Base-by-base conservation (phyloP, 2,329 filamentous ascomycete species). In the Monilinia aucupariae region DNA sequence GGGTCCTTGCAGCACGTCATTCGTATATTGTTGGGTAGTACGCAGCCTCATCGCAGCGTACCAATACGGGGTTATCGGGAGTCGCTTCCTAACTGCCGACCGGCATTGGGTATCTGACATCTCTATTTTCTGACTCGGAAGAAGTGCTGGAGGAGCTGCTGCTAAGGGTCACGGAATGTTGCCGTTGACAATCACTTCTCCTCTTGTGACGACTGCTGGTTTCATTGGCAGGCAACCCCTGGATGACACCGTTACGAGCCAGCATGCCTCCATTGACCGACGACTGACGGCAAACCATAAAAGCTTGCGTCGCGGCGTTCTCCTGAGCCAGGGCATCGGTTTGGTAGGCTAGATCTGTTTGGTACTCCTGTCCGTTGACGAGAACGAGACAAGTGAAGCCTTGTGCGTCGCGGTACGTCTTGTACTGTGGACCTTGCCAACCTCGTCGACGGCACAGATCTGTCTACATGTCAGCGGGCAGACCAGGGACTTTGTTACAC, bases 281-380 rank as follows among this genome's bases (percentile, higher is more conserved):
- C 78, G 97, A 97, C 81, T 96, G 96, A 68, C 92, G 89, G 81
- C 93, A 97, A 69, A 97, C 94, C 85, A 96, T 93, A 78, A 96
- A 97, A 64, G 93, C 93, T 66, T 92, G 89, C 85, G 96, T 96
- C 65, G 93, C 93, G 32, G 93, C 93, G 72, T 93, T 94, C 76
- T 97, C 92, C 74, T 92, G 90, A 53, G 93, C 93, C 68, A 96
- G 81, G 55, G 84, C 80, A 74, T 93, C 90, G 66, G 88, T 90
- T 74, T 90, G 86, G 78, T 94, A 96, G 67, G 88, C 84, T 45
- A 89, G 83, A 75, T 96, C 92, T 50, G 92, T 96, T 75, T 92
- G 91, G 79, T 97, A 97, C 80, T 96, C 91, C 74, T 93, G 89
- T 71, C 96, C 96, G 79, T 97, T 97, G 75, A 97, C 93, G 67